Conservation (phyloP, 164 flowering plant genomes). For the Piper longum region DNA sequence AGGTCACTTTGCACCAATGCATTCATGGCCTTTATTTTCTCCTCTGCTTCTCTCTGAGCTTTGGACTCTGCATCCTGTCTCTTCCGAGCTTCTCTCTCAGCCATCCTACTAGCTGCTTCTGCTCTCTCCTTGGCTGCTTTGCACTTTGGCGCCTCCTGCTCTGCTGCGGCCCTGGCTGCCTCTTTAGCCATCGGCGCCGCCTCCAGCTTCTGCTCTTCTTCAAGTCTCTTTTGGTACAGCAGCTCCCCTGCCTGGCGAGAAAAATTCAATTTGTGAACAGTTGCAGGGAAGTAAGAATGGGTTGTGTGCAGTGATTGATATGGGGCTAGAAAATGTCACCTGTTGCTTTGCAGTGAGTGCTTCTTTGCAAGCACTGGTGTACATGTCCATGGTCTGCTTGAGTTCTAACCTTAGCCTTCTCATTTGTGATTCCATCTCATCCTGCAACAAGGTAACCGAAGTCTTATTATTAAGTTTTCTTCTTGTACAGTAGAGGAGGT, state of each 20-base stretch:
- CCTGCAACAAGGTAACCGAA: slow-evolving; percentile 13
- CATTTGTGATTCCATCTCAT: slow-evolving; percentile 59
- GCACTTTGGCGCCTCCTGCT: slow-evolving; percentile 53
- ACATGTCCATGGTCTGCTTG: slow-evolving; percentile 67
- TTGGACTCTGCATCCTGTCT: slow-evolving; percentile 51
- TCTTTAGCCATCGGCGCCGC: slow-evolving; percentile 54
- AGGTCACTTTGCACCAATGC: slow-evolving; percentile 21
- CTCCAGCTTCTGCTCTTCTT: slow-evolving; percentile 58
- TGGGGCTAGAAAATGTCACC: slow-evolving; percentile 14
- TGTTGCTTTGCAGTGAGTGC: slow-evolving; percentile 56
- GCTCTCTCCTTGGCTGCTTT: slow-evolving; percentile 67
- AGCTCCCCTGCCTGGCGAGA: slow-evolving; percentile 56
- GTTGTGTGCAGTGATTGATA: too few relatives aligned
- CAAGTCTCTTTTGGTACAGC: slow-evolving; percentile 69
- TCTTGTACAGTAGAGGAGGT: background rate
- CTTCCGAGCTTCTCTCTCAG: slow-evolving; percentile 60
- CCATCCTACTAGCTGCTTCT: slow-evolving; percentile 56
- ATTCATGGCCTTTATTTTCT: slow-evolving; percentile 29
- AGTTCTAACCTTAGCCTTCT: slow-evolving; percentile 55
- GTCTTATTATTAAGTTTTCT: background rate
- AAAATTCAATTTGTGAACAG: background rate
- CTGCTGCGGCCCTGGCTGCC: slow-evolving; percentile 49
- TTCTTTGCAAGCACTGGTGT: slow-evolving; percentile 62
- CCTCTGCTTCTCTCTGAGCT: slow-evolving; percentile 47
- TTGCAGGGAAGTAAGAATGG: too few relatives aligned